Evolutionary conservation across 1,284 basidiomycete genomes (phyloP), one percentile per base, ranked within the genome.

Genomic region (Retiboletus fuscus): DNA sequence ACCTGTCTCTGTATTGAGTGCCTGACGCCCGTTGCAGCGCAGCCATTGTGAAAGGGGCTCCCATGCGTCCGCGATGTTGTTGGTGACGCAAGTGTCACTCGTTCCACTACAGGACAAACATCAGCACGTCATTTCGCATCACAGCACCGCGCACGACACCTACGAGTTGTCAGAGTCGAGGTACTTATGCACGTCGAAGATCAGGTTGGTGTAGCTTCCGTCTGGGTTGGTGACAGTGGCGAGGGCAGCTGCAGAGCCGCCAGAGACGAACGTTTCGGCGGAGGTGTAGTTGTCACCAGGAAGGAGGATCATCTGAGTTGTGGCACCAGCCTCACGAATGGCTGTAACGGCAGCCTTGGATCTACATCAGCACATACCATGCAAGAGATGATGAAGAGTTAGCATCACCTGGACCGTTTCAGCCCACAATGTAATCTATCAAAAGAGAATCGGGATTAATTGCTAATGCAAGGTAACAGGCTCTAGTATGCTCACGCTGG

Each of bases 1-100:
- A 66, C 90, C 90, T 0, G 89, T 90, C 80, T 91, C 90, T n/a
- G 88, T 89, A 75, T 89, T 85, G 80, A 92, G 84, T 7, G 89
- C 90, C 75, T 89, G 87, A 51, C 89, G 85, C 30, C 84, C 85
- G 70, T 89, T 86, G 70, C 80, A 80, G 20, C 86, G 80, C 16
- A 91, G 82, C 85, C 86, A 91, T 49, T 83, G 75, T 22, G 86
- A 84, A 43, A 91, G 84, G n/a, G 86, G 85, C 28, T 79, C 79
- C 85, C 87, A 87, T 80, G 73, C 55, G 1, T 64, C 39, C 12
- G 39, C 51, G 3, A 74, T 74, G 49, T 47, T 72, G 61, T 74
- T 66, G 2, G 63, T 61, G 26, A 66, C 66, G 24, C 73, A 74
- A 1, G 47, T 55, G n/a, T 43, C 41, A 39, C 55, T 62, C 34